Base-by-base conservation (phyloP, 1,139 yeast species). In the Lodderomyces metapsilosis region DNA sequence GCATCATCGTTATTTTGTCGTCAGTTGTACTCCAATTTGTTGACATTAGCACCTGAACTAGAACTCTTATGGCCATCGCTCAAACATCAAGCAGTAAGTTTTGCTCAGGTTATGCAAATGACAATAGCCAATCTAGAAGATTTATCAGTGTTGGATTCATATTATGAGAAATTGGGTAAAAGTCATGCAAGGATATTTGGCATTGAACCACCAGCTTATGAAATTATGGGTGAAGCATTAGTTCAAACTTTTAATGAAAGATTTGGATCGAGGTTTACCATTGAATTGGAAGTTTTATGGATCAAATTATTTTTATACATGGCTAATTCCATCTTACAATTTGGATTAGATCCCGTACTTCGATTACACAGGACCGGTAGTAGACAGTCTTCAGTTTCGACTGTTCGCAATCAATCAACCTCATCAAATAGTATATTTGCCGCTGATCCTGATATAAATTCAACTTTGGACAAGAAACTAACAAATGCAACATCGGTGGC, bases 161-260 rank as follows among this genome's bases (percentile, higher is more conserved):
- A 82, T 46, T 64, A 87, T 39, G 69, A 68, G 39, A 76, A 77
- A 38, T 64, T 87, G 49, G 95, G 92, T 2, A 85, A 85, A 58
- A 69, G 88, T 42, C 95, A 87, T 58, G 68, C 88, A 3, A 68
- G 95, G 48, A 81, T 87, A 39, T 68, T 87, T 49, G 88, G 87
- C 11, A 84, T 86, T 38, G 89, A 84, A 49, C 80, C 88, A 0
- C 74, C 75, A 7, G 84, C 82, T 58, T 87, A 83, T 55, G 88
- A 84, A 58, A 62, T 83, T 36, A 84, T 88, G 84, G 95, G 95
- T 1, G 80, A 80, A 47, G 94, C 94, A 0, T 68, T 88, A 41
- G 69, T 87, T 44, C 78, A 77, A 51, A 87, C 95, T 1, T 80
- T 87, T 53, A 78, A 79, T 52, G 92, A 86, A 59, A 64, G 95